A percentile compares a stretch with the other conserved stretches of the same genome.
phyloP scores from a whole-genome alignment of 2,329 filamentous ascomycete species.

The Thielaviopsis ethacetica region DNA sequence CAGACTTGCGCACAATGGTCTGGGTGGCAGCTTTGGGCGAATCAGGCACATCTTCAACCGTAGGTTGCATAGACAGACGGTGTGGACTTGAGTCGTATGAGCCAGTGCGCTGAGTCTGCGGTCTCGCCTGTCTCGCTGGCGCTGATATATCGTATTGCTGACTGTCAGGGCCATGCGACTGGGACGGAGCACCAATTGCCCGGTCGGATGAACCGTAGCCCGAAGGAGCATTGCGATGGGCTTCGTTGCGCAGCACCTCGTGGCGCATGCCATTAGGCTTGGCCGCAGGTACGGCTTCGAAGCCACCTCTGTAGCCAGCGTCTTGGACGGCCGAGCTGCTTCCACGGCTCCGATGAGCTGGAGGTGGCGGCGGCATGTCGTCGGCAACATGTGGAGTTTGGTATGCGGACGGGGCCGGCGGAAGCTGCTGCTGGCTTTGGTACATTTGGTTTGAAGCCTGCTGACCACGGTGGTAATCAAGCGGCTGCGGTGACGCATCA shows the following conservation, averaged over 20 bases:
- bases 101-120: conserved; percentile 27
- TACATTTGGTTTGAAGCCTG: conserved; percentile 1
- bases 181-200: neutral
- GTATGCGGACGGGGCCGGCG: conserved; percentile 27
- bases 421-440: conserved; percentile 14
- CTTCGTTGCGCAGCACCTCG: conserved; percentile 40
- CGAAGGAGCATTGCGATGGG: conserved; percentile 34
- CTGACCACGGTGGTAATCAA: neutral
- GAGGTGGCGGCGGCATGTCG: conserved; percentile 35
- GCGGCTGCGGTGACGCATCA: neutral
- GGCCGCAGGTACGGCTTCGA: conserved; percentile 23
- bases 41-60: conserved; percentile 47
- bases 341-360: conserved; percentile 30
- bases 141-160: neutral
- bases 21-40: conserved; percentile 19
- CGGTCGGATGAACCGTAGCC: conserved; percentile 23
- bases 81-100: conserved; percentile 32
- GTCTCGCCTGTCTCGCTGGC: conserved; percentile 20
- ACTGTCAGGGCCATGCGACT: neutral
- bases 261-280: conserved; percentile 37
- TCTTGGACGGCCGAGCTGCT: conserved; percentile 6
- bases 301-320: conserved; percentile 15
- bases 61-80: conserved; percentile 40
- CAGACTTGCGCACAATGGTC: conserved; percentile 7
- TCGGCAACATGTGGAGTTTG: conserved; percentile 37